Evolutionary conservation across 768 basidiomycete species (phyloP).

Genomic region (Tulasnella sp.): DNA sequence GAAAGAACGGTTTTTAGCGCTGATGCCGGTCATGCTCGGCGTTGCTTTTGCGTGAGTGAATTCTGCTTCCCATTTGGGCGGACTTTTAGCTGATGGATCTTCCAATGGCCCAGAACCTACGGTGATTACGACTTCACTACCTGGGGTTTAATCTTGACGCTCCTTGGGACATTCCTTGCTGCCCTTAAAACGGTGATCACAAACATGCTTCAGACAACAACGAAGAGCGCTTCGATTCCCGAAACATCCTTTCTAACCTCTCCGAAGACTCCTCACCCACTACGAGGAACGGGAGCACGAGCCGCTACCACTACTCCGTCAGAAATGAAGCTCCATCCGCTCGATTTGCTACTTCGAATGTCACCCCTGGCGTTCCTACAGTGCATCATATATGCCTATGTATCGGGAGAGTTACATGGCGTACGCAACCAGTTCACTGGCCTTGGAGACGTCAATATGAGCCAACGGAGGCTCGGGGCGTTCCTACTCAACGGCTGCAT

Average conservation of each 20-base stretch:
- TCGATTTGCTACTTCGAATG: slow-evolving; percentile 88
- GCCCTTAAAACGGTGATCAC: slow-evolving; percentile 93
- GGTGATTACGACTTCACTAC: slow-evolving; percentile 85
- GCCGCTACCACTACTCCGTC: slow-evolving; percentile 62
- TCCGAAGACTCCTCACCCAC: not conserved
- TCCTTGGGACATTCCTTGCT: slow-evolving; percentile 88
- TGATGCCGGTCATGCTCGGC: slow-evolving; percentile 84
- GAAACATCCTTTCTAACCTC: not conserved
- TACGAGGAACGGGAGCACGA: slow-evolving; percentile 47
- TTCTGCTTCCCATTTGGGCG: no score
- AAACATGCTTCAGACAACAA: slow-evolving; percentile 65
- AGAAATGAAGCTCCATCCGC: slow-evolving; percentile 58
- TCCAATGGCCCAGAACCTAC: slow-evolving; percentile 55
- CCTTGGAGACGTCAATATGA: slow-evolving; percentile 52
- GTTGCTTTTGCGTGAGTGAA: slow-evolving; percentile 70
- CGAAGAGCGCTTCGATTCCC: not conserved
- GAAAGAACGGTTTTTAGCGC: slow-evolving; percentile 52
- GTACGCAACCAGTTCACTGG: slow-evolving; percentile 42
- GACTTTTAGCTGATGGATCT: not conserved
- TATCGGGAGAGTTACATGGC: slow-evolving; percentile 69
- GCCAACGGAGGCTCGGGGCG: slow-evolving; percentile 36
- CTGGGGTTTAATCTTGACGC: slow-evolving; percentile 81
- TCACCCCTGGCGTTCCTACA: slow-evolving; percentile 90
- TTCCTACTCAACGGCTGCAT: slow-evolving; percentile 67
- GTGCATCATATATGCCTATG: slow-evolving; percentile 74